phyloP scores from a whole-genome alignment of 345 rosid species.

The Melastoma malabathricum region DNA sequence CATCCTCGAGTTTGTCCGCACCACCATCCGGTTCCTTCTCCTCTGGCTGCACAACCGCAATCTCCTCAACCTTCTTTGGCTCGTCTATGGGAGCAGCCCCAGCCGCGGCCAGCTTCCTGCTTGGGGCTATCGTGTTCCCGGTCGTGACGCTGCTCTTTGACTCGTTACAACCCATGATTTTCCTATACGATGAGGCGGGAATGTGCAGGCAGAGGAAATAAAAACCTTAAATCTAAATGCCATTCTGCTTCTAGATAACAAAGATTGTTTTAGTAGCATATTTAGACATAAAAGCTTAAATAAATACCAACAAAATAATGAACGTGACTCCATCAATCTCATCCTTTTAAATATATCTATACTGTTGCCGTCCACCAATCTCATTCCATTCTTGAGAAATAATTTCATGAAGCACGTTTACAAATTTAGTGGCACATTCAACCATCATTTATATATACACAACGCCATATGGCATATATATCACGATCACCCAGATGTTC shows the following conservation, averaged over 20 bases:
- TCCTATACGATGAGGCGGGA: not conserved
- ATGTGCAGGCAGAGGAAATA: not conserved
- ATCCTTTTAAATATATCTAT: too few relatives aligned
- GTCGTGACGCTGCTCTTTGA: constrained; percentile 62
- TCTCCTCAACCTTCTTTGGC: constrained; percentile 6
- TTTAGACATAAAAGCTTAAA: too few relatives aligned
- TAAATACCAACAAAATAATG: too few relatives aligned
- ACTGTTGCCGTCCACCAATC: too few relatives aligned
- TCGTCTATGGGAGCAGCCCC: not conserved
- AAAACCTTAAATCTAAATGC: not conserved
- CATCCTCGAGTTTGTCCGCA: constrained; percentile 2
- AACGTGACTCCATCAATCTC: too few relatives aligned
- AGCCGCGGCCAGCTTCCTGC: constrained; percentile 19
- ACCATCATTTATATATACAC: too few relatives aligned
- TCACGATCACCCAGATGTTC: too few relatives aligned
- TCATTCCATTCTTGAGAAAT: too few relatives aligned
- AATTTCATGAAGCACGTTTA: too few relatives aligned
- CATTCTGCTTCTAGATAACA: not conserved
- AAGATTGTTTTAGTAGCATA: too few relatives aligned
- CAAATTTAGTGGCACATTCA: too few relatives aligned
- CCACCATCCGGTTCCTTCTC: constrained; percentile 5
- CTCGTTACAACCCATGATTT: constrained; percentile 67
- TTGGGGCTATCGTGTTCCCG: constrained; percentile 37
- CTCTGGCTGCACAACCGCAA: constrained; percentile 3
- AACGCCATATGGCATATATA: too few relatives aligned